Percentiles rank a stretch among this genome's conserved stretches.
phyloP scores from a whole-genome alignment of 2,329 filamentous ascomycete genomes.

The Pseudonectria buxi region DNA sequence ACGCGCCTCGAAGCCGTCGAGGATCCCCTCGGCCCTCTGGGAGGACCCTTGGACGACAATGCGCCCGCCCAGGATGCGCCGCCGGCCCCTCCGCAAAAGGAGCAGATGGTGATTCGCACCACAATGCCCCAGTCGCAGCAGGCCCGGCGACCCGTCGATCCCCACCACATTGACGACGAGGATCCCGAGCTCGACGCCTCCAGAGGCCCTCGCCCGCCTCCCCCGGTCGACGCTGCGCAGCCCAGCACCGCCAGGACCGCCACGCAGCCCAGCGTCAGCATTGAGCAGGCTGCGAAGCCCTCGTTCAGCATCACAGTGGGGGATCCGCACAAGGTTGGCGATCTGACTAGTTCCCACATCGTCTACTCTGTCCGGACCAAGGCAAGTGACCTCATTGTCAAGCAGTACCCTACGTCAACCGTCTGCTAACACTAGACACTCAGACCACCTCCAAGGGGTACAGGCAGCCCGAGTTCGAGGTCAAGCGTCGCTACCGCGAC shows the following conservation, averaged over 20 bases:
- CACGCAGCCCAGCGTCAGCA: conserved; percentile 71
- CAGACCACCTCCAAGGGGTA: conserved; percentile 96
- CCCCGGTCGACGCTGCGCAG: conserved; percentile 53
- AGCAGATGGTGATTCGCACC: conserved; percentile 55
- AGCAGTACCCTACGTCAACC: background rate
- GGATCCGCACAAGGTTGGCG: conserved; percentile 96
- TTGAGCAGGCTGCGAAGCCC: conserved; percentile 91
- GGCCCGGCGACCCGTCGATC: conserved; percentile 43
- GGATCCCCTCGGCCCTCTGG: conserved; percentile 71
- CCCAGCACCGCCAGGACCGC: conserved; percentile 45
- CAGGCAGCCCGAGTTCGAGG: conserved; percentile 83
- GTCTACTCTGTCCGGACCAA: conserved; percentile 94
- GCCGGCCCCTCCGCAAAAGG: conserved; percentile 63
- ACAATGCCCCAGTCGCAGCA: conserved; percentile 43
- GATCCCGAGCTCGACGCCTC: conserved; percentile 45
- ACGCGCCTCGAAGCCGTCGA: conserved; percentile 72
- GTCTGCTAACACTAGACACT: background rate
- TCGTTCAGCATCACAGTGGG: conserved; percentile 86
- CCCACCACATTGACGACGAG: conserved; percentile 64
- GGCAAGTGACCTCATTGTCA: conserved; percentile 43
- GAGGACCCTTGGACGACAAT: conserved; percentile 50
- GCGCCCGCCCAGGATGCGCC: conserved; percentile 43
- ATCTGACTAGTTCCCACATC: conserved; percentile 93
- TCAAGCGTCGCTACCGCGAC: conserved; percentile 89
- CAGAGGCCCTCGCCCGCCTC: conserved; percentile 55